phyloP scores from a whole-genome alignment of 306 rosid species.

The Coriaria nepalensis region DNA sequence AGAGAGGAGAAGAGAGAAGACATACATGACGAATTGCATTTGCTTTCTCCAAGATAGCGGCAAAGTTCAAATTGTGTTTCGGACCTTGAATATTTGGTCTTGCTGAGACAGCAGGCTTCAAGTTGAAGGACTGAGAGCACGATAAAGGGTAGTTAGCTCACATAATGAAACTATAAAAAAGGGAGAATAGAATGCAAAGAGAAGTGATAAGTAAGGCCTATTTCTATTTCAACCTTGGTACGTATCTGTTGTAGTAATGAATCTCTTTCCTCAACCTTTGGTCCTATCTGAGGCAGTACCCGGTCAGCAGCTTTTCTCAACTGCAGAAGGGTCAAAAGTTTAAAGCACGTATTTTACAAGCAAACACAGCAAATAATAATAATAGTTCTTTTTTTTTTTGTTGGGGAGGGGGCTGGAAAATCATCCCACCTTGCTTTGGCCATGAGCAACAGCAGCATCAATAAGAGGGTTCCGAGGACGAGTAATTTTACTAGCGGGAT shows the following conservation, averaged over 20 bases:
- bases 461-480: slow-evolving; percentile 62
- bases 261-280: slow-evolving; percentile 71
- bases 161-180: too few relatives aligned
- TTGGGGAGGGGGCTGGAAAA: slow-evolving; percentile 13
- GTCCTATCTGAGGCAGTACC: slow-evolving; percentile 47
- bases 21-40: slow-evolving; percentile 88
- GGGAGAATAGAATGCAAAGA: slow-evolving; percentile 5
- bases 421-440: slow-evolving; percentile 76
- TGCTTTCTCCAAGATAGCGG: slow-evolving; percentile 88
- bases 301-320: slow-evolving; percentile 77
- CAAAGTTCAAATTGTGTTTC: slow-evolving; percentile 69
- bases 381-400: slow-evolving; percentile 11
- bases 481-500: slow-evolving; percentile 42
- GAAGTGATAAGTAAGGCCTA: background rate
- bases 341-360: slow-evolving; percentile 14
- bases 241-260: slow-evolving; percentile 70
- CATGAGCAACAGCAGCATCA: slow-evolving; percentile 70
- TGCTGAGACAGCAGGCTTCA: slow-evolving; percentile 58
- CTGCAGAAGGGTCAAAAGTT: slow-evolving; percentile 36
- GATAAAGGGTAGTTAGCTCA: slow-evolving; percentile 7
- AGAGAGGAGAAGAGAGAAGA: too few relatives aligned
- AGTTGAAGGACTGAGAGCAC: slow-evolving; percentile 67
- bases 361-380: slow-evolving; percentile 8
- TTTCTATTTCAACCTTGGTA: slow-evolving; percentile 52
- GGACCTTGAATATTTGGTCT: slow-evolving; percentile 70